A percentile compares a stretch with the other conserved stretches of the same genome.
These are phyloP conservation scores for Chiua virens DNA, from an alignment of 768 basidiomycete genomes.

Conservation along the genomic window DNA sequence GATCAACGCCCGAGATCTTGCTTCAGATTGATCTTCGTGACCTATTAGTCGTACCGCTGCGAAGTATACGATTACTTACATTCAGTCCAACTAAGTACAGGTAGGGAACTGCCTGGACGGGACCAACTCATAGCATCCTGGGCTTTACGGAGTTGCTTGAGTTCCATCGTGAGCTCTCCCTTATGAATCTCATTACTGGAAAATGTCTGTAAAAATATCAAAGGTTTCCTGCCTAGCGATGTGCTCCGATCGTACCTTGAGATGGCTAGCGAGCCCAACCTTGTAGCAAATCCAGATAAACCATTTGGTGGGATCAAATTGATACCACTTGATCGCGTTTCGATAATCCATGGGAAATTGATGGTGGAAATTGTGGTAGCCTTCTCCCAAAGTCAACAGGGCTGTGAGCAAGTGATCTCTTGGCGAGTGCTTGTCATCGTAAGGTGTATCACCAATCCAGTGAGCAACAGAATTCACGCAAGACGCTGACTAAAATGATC, in stretches of 20 bases:
- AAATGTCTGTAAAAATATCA: constrained; percentile 39
- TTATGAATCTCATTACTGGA: constrained; percentile 76
- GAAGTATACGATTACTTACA: constrained; percentile 47
- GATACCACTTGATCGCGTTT: constrained; percentile 89
- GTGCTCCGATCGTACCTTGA: constrained; percentile 40
- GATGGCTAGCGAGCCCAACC: constrained; percentile 55
- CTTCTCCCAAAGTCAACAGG: constrained; percentile 89
- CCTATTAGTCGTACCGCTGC: no score
- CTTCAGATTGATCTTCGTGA: constrained; percentile 70
- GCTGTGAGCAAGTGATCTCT: constrained; percentile 90
- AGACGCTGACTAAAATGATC: constrained; percentile 76
- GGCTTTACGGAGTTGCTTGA: constrained; percentile 80
- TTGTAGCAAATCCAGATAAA: constrained; percentile 54
- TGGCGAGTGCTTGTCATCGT: constrained; percentile 96
- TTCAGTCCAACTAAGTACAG: constrained; percentile 83
- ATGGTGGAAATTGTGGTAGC: constrained; percentile 99
- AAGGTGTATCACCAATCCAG: constrained; percentile 91
- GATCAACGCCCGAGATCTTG: constrained; percentile 75
- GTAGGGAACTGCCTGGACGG: constrained; percentile 68
- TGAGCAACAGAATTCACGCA: constrained; percentile 97
- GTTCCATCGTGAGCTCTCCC: constrained; percentile 91
- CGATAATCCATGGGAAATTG: constrained; percentile 97
- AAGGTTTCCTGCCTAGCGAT: not conserved
- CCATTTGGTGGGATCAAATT: constrained; percentile 96
- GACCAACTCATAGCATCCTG: constrained; percentile 84